Base-by-base conservation (phyloP, 1,284 basidiomycete genomes). In the Leccinum solheimii region DNA sequence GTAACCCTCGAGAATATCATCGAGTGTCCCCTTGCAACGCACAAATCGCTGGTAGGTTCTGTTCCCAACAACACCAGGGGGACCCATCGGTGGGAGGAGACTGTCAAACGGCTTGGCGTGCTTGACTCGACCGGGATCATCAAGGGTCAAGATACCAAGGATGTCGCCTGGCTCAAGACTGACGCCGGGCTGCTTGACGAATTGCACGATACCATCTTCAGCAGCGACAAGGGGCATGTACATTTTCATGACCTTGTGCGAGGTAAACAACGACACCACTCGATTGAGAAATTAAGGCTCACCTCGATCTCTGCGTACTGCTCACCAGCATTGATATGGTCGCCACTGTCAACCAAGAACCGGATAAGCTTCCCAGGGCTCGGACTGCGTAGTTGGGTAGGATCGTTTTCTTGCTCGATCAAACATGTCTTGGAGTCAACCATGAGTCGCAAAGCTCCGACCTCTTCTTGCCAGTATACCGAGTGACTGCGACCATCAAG, bases 371-470 rank as follows among this genome's bases (percentile, higher is more conserved):
- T 99, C 56, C 97, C 97, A 26, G 97, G 97, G 78, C 91, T 95
- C 11, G 97, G 97, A 72, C 92, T 95, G 71, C 97, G 85, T 61
- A 99, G 83, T 77, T 99, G 97, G 16, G 97, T 99, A 6, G 97
- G 97, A 75, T 99, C 97, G 71, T 98, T 98, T 84, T 99, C 97
- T 78, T 99, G 96, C 79, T 98, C 97, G 69, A 99, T 97, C 77
- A 98, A 83, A 62, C 95, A 97, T 30, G 97, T 99, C 84, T 98
- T 97, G 65, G 94, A 86, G 77, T 98, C 95, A 66, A 99, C 87
- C 87, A 97, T 97, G 66, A 99, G 77, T 60, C 97, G 86, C 70
- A 96, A 81, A 13, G 95, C 93, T 61, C 95, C 97, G 62, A 98
- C 97, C 80, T 99, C 97, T 78, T 98, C 97, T 63, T 95, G 86